Conservation (phyloP, 2,329 filamentous ascomycete genomes). For the Colletotrichum sp. region DNA sequence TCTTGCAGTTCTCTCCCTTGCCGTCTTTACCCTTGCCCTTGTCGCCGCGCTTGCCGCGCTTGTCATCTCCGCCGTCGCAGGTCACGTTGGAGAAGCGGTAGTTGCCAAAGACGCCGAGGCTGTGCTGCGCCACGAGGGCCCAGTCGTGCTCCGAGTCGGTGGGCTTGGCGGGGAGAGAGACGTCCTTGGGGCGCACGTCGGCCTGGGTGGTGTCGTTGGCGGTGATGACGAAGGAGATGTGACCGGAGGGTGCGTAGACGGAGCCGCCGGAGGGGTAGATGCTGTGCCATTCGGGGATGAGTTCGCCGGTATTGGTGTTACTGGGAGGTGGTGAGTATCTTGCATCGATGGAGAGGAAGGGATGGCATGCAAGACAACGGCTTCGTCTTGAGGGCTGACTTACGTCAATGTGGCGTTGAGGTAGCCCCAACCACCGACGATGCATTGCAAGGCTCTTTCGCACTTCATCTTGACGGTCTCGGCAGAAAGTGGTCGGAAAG, state of each 20-base stretch:
- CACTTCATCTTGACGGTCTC: not conserved
- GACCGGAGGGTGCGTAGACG: not conserved
- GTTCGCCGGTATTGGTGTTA: not conserved
- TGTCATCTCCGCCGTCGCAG: not conserved
- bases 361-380: not conserved
- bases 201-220: constrained; percentile 6
- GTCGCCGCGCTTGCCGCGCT: not conserved
- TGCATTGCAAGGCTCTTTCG: not conserved
- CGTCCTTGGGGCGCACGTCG: not conserved
- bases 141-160: not conserved
- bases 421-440: not conserved
- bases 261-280: not conserved
- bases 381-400: not conserved
- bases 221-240: constrained; percentile 4
- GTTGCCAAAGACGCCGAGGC: not conserved
- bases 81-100: not conserved
- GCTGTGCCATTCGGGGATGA: constrained; percentile 12
- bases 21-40: not conserved
- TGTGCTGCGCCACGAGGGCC: constrained; percentile 9
- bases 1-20: not conserved
- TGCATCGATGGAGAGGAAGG: fast-evolving
- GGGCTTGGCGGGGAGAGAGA: not conserved
- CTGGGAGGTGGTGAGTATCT: not conserved
- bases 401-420: constrained; percentile 4
- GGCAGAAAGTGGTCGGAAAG: not conserved